Base-by-base conservation (phyloP, 2,329 filamentous ascomycete genomes). In the Colletotrichum eleusines region DNA sequence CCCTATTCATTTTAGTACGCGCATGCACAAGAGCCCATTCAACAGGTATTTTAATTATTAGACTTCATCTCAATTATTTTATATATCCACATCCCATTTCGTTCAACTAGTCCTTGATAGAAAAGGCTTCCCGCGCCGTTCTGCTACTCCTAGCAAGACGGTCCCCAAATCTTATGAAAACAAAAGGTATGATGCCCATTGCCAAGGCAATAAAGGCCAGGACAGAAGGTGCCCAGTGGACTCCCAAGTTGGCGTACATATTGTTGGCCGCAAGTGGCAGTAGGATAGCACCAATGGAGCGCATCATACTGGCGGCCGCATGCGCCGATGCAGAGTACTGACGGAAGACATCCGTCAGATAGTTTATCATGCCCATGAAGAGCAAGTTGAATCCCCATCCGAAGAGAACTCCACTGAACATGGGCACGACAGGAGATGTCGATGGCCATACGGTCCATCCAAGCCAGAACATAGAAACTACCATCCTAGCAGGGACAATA, bases 401-500 rank as follows among this genome's bases (percentile, higher is more conserved):
- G 54, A 85, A 87, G 48, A 85, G 80, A 28, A 88, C 81, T 35
- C 79, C 79, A 3, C 78, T 80, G 18, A 84, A 77, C 66, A 78
- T 82, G 50, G 82, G 81, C 2, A 86, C 74, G 1, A 78, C 75
- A 1, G 78, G 77, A 5, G 76, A 74, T 0, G 78, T 66, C 2
- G 73, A 73, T 4, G 68, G 81, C 66, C 81, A 84, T 61, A 87
- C 85, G 1, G 88, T 88, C 88, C 88, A 90, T 0, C 87, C 87
- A 68, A 89, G 87, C 86, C 86, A 88, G 77, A 89, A 88, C 5
- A 89, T 80, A 20, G 86, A 85, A 51, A 88, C 77, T 0, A 89
- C 88, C 48, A 91, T 81, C n/a, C 79, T 63, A 81, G 12, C 16
- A 18, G 33, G 14, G 6, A n/a, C 2, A 2, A 5, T 0, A 16